A percentile compares a stretch with the other conserved stretches of the same genome.
Evolutionary conservation across 2,329 filamentous ascomycete species (phyloP).

Genomic region (Pseudogymnoascus sp.): DNA sequence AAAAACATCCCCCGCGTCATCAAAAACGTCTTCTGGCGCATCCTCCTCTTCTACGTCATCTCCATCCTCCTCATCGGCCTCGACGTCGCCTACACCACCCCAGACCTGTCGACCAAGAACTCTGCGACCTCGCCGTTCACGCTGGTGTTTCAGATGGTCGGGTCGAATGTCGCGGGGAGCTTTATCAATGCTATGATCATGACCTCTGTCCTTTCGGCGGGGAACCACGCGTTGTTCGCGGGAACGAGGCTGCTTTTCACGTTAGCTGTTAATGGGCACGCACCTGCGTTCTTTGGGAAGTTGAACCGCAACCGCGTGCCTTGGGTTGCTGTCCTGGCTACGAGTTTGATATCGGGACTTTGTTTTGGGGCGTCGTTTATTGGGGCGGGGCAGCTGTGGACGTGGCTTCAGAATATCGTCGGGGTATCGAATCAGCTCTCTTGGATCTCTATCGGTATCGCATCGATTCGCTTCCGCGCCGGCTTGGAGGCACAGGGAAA

Average conservation of each 20-base stretch:
- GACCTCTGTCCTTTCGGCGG: constrained; percentile 52
- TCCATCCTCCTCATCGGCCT: constrained; percentile 51
- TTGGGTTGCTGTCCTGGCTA: constrained; percentile 49
- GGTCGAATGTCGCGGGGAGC: constrained; percentile 47
- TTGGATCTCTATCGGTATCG: constrained; percentile 59
- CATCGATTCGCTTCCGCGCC: constrained; percentile 58
- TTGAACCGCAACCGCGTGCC: constrained; percentile 46
- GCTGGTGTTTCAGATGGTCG: constrained; percentile 54
- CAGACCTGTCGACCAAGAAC: constrained; percentile 37
- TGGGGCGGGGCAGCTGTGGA: constrained; percentile 59
- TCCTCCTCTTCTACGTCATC: constrained; percentile 41
- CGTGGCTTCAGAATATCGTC: constrained; percentile 61
- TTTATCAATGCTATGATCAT: constrained; percentile 58
- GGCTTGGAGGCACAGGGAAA: constrained; percentile 53
- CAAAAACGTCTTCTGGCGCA: constrained; percentile 60
- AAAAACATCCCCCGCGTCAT: constrained; percentile 57
- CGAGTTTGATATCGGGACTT: constrained; percentile 48
- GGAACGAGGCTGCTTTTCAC: constrained; percentile 52
- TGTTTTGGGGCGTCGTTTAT: constrained; percentile 63
- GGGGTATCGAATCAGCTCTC: constrained; percentile 62
- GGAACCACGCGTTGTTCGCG: constrained; percentile 53
- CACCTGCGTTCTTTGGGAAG: constrained; percentile 47
- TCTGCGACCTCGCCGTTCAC: constrained; percentile 50
- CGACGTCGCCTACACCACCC: constrained; percentile 47
- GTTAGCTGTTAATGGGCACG: constrained; percentile 48